phyloP scores from a whole-genome alignment of 2,329 filamentous ascomycete species.

The Elsinoe necatrix region DNA sequence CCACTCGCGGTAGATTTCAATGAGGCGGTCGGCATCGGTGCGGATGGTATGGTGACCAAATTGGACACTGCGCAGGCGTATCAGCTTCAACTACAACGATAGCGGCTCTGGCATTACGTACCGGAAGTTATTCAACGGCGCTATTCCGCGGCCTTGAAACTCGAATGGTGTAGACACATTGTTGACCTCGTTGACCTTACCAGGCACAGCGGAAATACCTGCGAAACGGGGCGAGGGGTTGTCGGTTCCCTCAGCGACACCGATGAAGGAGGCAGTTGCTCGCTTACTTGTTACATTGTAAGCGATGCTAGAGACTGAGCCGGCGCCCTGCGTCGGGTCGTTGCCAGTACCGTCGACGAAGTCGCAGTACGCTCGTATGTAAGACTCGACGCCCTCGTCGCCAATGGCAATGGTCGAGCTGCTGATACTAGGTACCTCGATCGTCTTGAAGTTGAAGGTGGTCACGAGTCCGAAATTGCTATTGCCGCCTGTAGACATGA shows the following conservation, averaged over 20 bases:
- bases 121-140: too few species aligned
- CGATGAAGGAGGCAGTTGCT: not conserved
- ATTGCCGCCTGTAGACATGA: slow-evolving; percentile 23
- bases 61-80: not conserved
- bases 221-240: not conserved
- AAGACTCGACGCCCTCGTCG: not conserved
- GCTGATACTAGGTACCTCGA: not conserved
- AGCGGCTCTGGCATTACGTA: too few species aligned
- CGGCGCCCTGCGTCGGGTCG: not conserved
- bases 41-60: not conserved
- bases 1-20: not conserved
- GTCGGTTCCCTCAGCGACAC: not conserved
- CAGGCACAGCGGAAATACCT: not conserved
- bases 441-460: slow-evolving; percentile 21
- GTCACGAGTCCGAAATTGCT: slow-evolving; percentile 39
- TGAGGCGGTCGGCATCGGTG: not conserved
- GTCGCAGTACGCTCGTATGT: not conserved
- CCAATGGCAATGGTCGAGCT: not conserved
- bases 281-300: not conserved
- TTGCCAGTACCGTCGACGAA: not conserved
- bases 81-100: too few species aligned
- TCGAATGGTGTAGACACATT: not conserved
- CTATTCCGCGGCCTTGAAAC: not conserved
- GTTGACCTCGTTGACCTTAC: not conserved
- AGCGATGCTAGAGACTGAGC: not conserved